phyloP scores from a whole-genome alignment of 2,329 filamentous ascomycete genomes.

The Didymella pomorum region DNA sequence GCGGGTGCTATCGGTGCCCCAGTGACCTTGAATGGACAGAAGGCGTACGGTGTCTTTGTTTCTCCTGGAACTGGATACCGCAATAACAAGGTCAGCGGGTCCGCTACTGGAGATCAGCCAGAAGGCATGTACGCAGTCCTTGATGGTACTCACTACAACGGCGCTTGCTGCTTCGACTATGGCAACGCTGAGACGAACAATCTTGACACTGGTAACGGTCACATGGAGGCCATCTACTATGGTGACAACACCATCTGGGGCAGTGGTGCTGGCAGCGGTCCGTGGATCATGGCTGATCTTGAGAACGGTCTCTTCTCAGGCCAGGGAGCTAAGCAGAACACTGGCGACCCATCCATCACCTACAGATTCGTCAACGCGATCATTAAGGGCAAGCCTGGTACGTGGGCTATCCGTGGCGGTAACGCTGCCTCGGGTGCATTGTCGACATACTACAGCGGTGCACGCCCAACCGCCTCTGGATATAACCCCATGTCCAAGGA shows the following conservation, averaged over 20 bases:
- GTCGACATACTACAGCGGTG: constrained; percentile 67
- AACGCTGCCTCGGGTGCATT: constrained; percentile 64
- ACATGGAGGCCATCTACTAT: constrained; percentile 75
- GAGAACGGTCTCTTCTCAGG: constrained; percentile 73
- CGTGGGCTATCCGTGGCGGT: constrained; percentile 68
- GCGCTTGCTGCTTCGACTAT: constrained; percentile 60
- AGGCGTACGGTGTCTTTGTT: constrained; percentile 70
- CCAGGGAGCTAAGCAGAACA: constrained; percentile 55
- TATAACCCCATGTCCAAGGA: constrained; percentile 72
- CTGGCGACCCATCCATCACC: constrained; percentile 61
- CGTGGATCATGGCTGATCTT: constrained; percentile 74
- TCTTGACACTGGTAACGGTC: constrained; percentile 63
- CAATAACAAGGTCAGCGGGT: constrained; percentile 63
- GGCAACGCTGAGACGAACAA: constrained; percentile 55
- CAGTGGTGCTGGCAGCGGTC: constrained; percentile 64
- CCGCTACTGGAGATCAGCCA: constrained; percentile 62
- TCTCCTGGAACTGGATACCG: constrained; percentile 70
- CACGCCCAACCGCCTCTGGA: constrained; percentile 59
- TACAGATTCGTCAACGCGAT: constrained; percentile 65
- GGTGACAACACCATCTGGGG: constrained; percentile 65
- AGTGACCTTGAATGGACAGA: constrained; percentile 66
- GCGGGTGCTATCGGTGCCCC: constrained; percentile 68
- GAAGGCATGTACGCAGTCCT: constrained; percentile 69
- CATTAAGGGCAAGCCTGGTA: constrained; percentile 64
- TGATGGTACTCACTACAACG: constrained; percentile 68